Evolutionary conservation across 2,329 filamentous ascomycete genomes (phyloP), one percentile per base, ranked within the genome.

Genomic region (Alternaria sp.): DNA sequence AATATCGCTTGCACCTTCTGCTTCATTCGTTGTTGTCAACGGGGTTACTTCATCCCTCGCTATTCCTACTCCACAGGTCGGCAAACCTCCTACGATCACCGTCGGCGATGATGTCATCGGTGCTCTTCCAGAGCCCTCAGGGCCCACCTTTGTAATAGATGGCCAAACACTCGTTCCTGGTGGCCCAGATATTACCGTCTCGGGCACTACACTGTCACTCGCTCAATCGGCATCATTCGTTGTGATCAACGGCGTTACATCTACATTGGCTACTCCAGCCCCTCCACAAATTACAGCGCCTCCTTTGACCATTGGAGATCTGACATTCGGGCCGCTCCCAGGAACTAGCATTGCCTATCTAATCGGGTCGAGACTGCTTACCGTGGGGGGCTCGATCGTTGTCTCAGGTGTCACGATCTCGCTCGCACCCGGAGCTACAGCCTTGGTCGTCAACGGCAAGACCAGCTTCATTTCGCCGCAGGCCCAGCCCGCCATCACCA

Each of bases 81-180:
- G 65, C 25, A 70, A 68, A 12, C 63, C 69, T 6, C 76, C 77
- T 5, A 64, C 66, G 4, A 64, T 69, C n/a, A 61, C 57, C 12
- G 8, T 69, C 18, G 67, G 68, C 3, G 67, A 77, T 33, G 65
- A 65, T 15, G 74, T 71, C 47, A 57, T 65, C 44, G 53, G 54
- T 6, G 50, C 69, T 37, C 30, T 55, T 47, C 37, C 63, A 65
- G 59, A 61, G 14, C 49, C 60, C 4, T 51, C 44, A 41, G 68
- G 60, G 12, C 60, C 23, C 44, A 55, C 41, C 3, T 83, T 81
- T 58, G 51, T 80, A 18, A 74, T 82, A 18, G 68, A 69, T 47
- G 79, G 77, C 11, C 72, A 81, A 44, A 82, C 80, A 2, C 73
- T 83, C 2, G 68, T 70, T 2, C 76, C 81, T 8, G 72, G 67